These are phyloP conservation scores for Ampelomyces quisqualis DNA, from an alignment of 2,329 filamentous ascomycete species.

Conservation along the genomic window DNA sequence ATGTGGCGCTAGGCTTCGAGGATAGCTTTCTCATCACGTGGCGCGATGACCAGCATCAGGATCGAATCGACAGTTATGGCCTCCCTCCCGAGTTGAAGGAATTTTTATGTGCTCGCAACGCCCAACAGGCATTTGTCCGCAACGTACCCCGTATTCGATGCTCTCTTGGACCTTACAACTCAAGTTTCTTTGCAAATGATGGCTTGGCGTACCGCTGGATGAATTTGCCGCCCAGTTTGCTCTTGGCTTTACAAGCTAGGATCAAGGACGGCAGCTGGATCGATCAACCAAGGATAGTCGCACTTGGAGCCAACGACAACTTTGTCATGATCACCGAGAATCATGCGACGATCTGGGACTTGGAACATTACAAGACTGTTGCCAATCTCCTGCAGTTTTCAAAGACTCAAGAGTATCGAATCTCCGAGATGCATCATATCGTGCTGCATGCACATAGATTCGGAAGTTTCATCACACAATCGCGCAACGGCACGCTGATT, in stretches of 20 bases:
- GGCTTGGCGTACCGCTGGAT: constrained; percentile 33
- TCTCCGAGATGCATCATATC: constrained; percentile 24
- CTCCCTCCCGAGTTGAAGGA: constrained; percentile 28
- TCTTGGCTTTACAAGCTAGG: constrained; percentile 27
- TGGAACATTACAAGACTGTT: constrained; percentile 25
- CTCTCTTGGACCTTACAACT: constrained; percentile 36
- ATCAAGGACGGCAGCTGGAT: constrained; percentile 34
- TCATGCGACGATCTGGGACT: constrained; percentile 32
- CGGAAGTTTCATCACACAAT: constrained; percentile 29
- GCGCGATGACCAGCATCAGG: constrained; percentile 25
- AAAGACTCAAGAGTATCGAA: constrained; percentile 13
- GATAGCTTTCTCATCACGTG: constrained; percentile 41
- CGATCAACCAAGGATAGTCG: constrained; percentile 35
- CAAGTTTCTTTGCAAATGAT: constrained; percentile 38
- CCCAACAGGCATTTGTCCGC: constrained; percentile 14
- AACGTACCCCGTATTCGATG: constrained; percentile 32
- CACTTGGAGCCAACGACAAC: constrained; percentile 31
- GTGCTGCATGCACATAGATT: constrained; percentile 37
- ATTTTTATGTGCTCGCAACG: constrained; percentile 27
- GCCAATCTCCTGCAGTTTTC: constrained; percentile 24
- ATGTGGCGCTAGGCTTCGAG: constrained; percentile 36
- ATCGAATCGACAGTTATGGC: constrained; percentile 28
- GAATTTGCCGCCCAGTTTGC: constrained; percentile 29
- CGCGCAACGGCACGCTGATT: constrained; percentile 24
- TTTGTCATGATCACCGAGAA: constrained; percentile 37